A percentile compares a stretch with the other conserved stretches of the same genome.
Evolutionary conservation across 164 flowering plant genomes (phyloP).

Genomic region (Nelumbo lutea): DNA sequence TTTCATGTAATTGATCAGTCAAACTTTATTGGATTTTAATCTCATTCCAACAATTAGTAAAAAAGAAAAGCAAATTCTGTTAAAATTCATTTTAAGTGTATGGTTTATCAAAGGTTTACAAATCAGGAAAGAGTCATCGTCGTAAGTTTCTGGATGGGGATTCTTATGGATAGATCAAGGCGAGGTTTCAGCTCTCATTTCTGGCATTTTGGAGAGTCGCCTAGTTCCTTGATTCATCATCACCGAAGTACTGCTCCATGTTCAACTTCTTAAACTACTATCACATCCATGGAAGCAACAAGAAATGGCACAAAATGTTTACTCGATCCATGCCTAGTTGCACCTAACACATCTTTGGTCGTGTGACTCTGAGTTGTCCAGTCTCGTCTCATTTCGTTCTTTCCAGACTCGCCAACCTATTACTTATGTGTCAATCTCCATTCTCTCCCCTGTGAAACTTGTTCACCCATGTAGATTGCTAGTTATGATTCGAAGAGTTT

Average conservation of each 20-base stretch:
- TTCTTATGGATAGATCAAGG: constrained; percentile 63
- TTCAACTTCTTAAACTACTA: constrained; percentile 3
- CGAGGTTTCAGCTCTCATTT: constrained; percentile 57
- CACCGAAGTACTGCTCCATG: constrained; percentile 66
- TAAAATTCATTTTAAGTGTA: no score
- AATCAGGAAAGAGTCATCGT: constrained; percentile 28
- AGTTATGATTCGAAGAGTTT: no score
- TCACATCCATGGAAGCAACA: neutral
- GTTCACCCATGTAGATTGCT: neutral
- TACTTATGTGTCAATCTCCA: constrained; percentile 63
- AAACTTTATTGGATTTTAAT: no score
- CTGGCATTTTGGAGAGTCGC: constrained; percentile 77
- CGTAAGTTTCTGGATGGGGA: constrained; percentile 48
- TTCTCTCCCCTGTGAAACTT: constrained; percentile 49
- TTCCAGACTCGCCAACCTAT: constrained; percentile 43
- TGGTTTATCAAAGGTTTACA: no score
- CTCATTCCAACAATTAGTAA: no score
- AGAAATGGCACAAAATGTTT: neutral
- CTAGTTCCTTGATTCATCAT: constrained; percentile 77
- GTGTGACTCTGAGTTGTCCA: constrained; percentile 48
- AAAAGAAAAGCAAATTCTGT: no score
- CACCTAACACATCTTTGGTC: constrained; percentile 42
- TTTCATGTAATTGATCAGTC: no score
- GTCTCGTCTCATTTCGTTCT: constrained; percentile 58
- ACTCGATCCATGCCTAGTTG: constrained; percentile 33